Percentiles rank a stretch among this genome's conserved stretches.
phyloP scores from a whole-genome alignment of 768 basidiomycete species.

The Mycena alexandri region DNA sequence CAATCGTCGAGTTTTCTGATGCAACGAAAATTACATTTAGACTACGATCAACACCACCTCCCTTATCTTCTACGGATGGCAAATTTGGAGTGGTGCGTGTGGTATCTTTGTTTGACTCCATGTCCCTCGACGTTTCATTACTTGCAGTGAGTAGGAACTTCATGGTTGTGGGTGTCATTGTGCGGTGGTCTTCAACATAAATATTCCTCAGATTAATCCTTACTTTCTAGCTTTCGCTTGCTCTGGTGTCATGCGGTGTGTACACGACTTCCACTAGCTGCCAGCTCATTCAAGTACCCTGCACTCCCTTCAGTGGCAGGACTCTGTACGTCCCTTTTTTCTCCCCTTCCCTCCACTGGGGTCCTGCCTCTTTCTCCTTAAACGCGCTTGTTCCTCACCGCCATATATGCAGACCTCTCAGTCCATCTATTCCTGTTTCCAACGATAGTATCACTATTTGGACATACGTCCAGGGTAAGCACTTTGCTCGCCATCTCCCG shows the following conservation, averaged over 20 bases:
- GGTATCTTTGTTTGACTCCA: slow-evolving; percentile 13
- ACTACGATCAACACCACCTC: slow-evolving; percentile 3
- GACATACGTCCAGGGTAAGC: slow-evolving; percentile 15
- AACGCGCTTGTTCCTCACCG: slow-evolving; percentile 4
- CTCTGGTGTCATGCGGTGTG: slow-evolving; percentile 2
- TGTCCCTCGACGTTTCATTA: slow-evolving; percentile 13
- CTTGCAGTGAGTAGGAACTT: slow-evolving; percentile 19
- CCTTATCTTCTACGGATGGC: slow-evolving; percentile 15
- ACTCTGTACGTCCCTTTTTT: slow-evolving; percentile 11
- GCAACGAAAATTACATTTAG: slow-evolving; percentile 15
- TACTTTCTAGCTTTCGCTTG: slow-evolving; percentile 2
- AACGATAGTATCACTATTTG: slow-evolving; percentile 15
- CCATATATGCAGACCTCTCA: slow-evolving; percentile 5
- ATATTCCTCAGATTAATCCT: slow-evolving; percentile 1
- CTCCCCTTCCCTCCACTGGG: slow-evolving; percentile 8
- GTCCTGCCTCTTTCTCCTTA: slow-evolving; percentile 8
- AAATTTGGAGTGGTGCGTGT: slow-evolving; percentile 19
- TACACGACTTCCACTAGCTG: slow-evolving; percentile 1
- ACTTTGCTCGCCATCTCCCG: slow-evolving; percentile 7
- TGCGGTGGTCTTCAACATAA: slow-evolving; percentile 13
- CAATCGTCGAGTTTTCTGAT: slow-evolving; percentile 15
- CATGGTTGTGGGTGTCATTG: slow-evolving; percentile 12
- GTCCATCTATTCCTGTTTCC: slow-evolving; percentile 15
- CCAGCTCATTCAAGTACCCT: slow-evolving; percentile 13
- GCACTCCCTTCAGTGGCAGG: slow-evolving; percentile 3